phyloP scores from a whole-genome alignment of 768 basidiomycete species.

The Pleurotus djamor region DNA sequence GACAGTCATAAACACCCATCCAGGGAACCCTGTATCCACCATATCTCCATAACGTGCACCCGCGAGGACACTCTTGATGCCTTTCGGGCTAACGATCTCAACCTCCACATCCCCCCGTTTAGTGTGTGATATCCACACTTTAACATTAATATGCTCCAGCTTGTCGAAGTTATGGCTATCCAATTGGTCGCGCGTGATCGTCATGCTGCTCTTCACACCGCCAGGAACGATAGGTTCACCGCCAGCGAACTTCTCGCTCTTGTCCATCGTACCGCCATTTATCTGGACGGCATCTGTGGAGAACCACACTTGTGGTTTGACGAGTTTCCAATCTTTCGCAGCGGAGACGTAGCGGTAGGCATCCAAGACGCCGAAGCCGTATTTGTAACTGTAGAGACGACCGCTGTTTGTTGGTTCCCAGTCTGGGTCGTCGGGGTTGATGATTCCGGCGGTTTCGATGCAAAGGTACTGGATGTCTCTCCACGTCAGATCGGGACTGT shows the following conservation, averaged over 20 bases:
- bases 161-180: conserved; percentile 75
- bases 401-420: conserved; percentile 85
- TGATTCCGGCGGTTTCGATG: conserved; percentile 67
- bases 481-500: conserved; percentile 93
- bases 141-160: conserved; percentile 90
- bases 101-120: conserved; percentile 92
- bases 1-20: conserved; percentile 98
- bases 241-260: conserved; percentile 50
- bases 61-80: conserved; percentile 83
- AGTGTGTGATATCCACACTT: conserved; percentile 90
- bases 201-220: conserved; percentile 64
- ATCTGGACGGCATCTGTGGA: conserved; percentile 71
- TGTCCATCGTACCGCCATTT: conserved; percentile 55
- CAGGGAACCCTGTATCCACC: conserved; percentile 72
- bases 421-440: conserved; percentile 90
- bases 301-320: conserved; percentile 95
- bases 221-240: conserved; percentile 64
- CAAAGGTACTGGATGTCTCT: conserved; percentile 93
- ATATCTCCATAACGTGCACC: conserved; percentile 65
- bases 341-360: conserved; percentile 79
- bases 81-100: conserved; percentile 80
- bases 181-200: conserved; percentile 66
- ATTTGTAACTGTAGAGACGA: conserved; percentile 79
- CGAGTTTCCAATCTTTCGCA: conserved; percentile 78
- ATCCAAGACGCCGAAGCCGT: conserved; percentile 90